phyloP scores from a whole-genome alignment of 2,329 filamentous ascomycete genomes.

The Lojkania enalia region DNA sequence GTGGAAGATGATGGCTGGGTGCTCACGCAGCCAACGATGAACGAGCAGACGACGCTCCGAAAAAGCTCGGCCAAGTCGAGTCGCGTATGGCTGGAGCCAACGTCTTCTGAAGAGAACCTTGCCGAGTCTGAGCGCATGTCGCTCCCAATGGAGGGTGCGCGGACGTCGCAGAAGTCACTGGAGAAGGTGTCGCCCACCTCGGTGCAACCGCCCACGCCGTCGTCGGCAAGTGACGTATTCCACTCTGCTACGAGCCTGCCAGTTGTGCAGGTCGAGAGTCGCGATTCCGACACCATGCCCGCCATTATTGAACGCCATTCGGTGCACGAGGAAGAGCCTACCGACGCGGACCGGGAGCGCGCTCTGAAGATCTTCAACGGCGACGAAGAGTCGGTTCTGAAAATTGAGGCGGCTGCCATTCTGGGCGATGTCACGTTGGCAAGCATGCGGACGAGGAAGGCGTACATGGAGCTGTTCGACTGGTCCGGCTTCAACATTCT shows the following conservation, averaged over 20 bases:
- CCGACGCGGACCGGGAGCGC: constrained; percentile 72
- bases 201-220: constrained; percentile 41
- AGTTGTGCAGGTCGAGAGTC: constrained; percentile 55
- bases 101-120: constrained; percentile 38
- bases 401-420: constrained; percentile 81
- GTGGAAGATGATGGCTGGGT: constrained; percentile 46
- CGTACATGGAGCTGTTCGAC: constrained; percentile 92
- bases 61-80: constrained; percentile 27
- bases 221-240: constrained; percentile 48
- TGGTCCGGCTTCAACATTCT: constrained; percentile 82
- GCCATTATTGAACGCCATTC: constrained; percentile 40
- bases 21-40: constrained; percentile 34
- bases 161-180: constrained; percentile 40
- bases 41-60: constrained; percentile 21
- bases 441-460: constrained; percentile 61
- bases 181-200: constrained; percentile 40
- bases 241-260: constrained; percentile 55
- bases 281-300: constrained; percentile 44
- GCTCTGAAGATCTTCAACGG: constrained; percentile 85
- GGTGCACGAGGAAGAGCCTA: constrained; percentile 46
- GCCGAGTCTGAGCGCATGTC: constrained; percentile 34
- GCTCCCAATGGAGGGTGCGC: constrained; percentile 46
- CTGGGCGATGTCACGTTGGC: constrained; percentile 71
- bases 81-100: constrained; percentile 48
- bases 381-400: constrained; percentile 76